phyloP scores from a whole-genome alignment of 306 rosid species.

The Trichosanthes cucumerina region DNA sequence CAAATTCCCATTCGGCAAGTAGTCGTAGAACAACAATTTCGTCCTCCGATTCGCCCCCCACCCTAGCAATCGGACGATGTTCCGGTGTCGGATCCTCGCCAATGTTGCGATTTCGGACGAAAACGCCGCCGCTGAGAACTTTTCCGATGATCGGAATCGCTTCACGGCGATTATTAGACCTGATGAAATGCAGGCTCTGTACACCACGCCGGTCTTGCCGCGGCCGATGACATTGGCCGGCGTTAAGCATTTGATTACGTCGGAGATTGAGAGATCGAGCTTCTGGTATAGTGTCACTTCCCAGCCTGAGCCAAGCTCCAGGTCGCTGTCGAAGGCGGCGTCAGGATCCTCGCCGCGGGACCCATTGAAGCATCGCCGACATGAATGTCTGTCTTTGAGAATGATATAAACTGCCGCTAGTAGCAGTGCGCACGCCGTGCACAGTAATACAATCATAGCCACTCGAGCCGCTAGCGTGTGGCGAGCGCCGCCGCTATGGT shows the following conservation, averaged over 20 bases:
- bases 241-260: slow-evolving; percentile 49
- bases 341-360: slow-evolving; percentile 27
- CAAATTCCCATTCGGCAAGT: slow-evolving; percentile 56
- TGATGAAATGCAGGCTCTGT: slow-evolving; percentile 31
- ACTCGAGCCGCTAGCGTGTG: slow-evolving; percentile 56
- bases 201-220: slow-evolving; percentile 84
- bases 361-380: slow-evolving; percentile 17
- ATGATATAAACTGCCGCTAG: slow-evolving; percentile 66
- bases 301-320: slow-evolving; percentile 82
- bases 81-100: slow-evolving; percentile 80
- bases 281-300: slow-evolving; percentile 88
- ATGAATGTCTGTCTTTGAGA: slow-evolving; percentile 24
- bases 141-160: slow-evolving; percentile 41
- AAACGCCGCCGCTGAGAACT: slow-evolving; percentile 60
- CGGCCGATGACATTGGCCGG: slow-evolving; percentile 55
- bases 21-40: slow-evolving; percentile 61
- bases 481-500: not conserved
- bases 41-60: slow-evolving; percentile 76
- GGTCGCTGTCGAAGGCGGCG: slow-evolving; percentile 38
- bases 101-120: slow-evolving; percentile 79
- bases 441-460: slow-evolving; percentile 64
- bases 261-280: slow-evolving; percentile 64
- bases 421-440: slow-evolving; percentile 58
- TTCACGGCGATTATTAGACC: slow-evolving; percentile 62
- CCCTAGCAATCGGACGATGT: slow-evolving; percentile 71